Evolutionary conservation across 331 rosid genomes (phyloP), one percentile per base, ranked within the genome.

Genomic region (Pyrus hybrid): DNA sequence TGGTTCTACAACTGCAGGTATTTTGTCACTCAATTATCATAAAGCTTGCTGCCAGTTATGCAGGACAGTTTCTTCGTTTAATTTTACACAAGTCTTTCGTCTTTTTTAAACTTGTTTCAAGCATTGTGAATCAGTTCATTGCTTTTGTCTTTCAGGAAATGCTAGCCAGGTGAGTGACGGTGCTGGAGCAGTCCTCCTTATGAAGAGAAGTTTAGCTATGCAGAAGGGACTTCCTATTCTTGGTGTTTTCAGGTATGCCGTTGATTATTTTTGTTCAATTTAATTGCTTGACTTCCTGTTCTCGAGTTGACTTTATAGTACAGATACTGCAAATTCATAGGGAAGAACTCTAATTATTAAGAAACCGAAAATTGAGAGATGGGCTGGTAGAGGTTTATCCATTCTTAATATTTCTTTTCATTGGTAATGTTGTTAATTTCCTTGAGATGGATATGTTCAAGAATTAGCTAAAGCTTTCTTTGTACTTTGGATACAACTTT

Each of bases 1-100:
- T 76, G 97, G 98, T 53, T 58, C 92, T 70, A 94, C 98, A 70
- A 94, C 97, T 68, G 97, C 98, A 45, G 98, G 97, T 93, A 76
- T 43, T 63, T 33, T 76, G 30, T 53, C 56, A 65, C 30, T 68
- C 37, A 8, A 7, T 37, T 57, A 11, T 41, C 22, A 12, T 37
- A 54, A 23, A 2, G 35, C 57, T 11, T 58, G 37, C 29, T 22
- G 5, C 13, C 7, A 17, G 43, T 30, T 29, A 63, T n/a, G 22
- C 35, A 51, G 10, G 71, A 14, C 37, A 65, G 25, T 49, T 30
- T 47, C 68, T 57, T 41, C 65, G 53, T 22, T 57, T 71, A 30
- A 29, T 62, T 62, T 26, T 62, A 26, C 64, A 20, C 13, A 22
- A 20, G 28, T 51, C 5, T 70, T 26, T 28, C 20, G 1, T 41